phyloP scores from a whole-genome alignment of 108 stramenopile genomes.

The Seminavis robusta region DNA sequence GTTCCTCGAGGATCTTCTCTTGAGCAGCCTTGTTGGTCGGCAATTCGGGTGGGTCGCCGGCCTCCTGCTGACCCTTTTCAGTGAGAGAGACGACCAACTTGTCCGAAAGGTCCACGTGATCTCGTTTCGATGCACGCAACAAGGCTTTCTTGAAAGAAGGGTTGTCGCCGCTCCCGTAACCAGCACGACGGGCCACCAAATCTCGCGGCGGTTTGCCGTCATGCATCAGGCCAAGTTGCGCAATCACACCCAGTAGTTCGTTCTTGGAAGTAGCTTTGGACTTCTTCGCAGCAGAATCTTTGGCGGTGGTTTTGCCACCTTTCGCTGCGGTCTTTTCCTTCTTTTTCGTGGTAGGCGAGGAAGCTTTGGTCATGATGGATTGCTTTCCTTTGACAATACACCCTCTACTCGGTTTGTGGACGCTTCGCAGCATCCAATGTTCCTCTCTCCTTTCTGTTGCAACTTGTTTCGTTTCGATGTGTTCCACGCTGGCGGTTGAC shows the following conservation, averaged over 20 bases:
- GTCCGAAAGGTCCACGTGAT: background rate
- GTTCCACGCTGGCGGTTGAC: too few species aligned
- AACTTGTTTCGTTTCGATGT: too few species aligned
- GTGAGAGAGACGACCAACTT: slow-evolving; percentile 1
- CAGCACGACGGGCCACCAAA: slow-evolving; percentile 1
- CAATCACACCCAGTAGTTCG: background rate
- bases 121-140: background rate
- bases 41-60: background rate
- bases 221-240: background rate
- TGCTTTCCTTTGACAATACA: too few species aligned
- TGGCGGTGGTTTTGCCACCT: background rate
- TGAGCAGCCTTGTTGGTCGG: background rate
- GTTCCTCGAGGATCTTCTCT: background rate
- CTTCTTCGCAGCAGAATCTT: background rate
- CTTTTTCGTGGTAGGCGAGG: too few species aligned
- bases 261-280: background rate
- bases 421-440: too few species aligned
- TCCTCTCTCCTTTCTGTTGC: too few species aligned
- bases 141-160: background rate
- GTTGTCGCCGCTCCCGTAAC: background rate
- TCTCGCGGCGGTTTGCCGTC: background rate
- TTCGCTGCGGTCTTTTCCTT: too few species aligned
- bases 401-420: too few species aligned
- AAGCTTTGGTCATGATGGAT: too few species aligned
- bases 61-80: background rate